Evolutionary conservation across 2,329 filamentous ascomycete genomes (phyloP), one percentile per base, ranked within the genome.

Genomic region (Hymenoscyphus fraxineus): DNA sequence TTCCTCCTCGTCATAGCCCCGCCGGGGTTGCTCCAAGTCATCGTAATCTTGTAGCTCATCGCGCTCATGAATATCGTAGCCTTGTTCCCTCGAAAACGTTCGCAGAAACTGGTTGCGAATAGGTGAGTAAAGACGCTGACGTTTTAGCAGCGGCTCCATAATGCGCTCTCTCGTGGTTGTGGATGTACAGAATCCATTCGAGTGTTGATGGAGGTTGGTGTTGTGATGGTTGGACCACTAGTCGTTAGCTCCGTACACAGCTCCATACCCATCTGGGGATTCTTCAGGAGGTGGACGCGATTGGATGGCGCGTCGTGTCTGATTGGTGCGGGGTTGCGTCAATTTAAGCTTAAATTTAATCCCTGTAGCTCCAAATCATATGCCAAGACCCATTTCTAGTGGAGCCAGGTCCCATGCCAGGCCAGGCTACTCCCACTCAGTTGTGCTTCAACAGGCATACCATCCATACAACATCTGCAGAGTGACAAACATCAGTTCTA

Each of bases 71-170:
- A 51, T 54, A 32, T 69, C 70, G 61, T 70, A 70, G 44, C 56
- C 62, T 54, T 70, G 57, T 35, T 67, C 65, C 44, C 62, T 63
- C 13, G 66, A 61, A 27, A 69, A 65, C 55, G 64, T 68, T 51
- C 66, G 66, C 19, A 66, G 63, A 22, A 68, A 67, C 22, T 65
- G 59, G 51, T 63, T 62, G 51, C 64, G 63, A 13, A 61, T 22
- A 40, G 78, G 74, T 68, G 76, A 74, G 74, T 79, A 79, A n/a
- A 86, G 76, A 71, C 85, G 85, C 67, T 83, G 80, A 73, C 86
- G 82, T 76, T 92, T 92, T 59, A 78, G 72, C 16, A 82, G 81
- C 39, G 81, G 82, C 69, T 87, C 84, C 85, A 88, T 88, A 15
- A 64, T 64, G 59, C 51, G 54, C 9, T 27, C 27, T 27, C 27